Conservation (phyloP, 768 basidiomycete genomes). For the Macrolepiota fuliginosa region DNA sequence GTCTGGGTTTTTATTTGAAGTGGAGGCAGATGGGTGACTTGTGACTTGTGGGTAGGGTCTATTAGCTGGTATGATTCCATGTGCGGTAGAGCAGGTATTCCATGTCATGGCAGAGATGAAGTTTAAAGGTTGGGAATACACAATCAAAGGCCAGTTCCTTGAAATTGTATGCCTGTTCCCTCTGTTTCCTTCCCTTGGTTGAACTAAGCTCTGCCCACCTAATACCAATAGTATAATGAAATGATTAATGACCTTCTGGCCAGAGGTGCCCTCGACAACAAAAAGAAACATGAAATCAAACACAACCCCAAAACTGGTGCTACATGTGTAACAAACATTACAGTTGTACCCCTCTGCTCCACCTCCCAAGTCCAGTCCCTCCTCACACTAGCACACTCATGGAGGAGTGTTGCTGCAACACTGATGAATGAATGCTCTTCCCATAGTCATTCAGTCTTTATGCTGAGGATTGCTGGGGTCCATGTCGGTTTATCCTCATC, state of each 20-base stretch:
- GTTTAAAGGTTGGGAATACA: conserved; percentile 87
- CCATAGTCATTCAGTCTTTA: conserved; percentile 92
- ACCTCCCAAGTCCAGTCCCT: conserved; percentile 76
- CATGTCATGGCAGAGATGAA: conserved; percentile 68
- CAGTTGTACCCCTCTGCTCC: conserved; percentile 67
- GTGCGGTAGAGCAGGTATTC: conserved; percentile 91
- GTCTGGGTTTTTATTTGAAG: neutral
- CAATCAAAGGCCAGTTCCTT: conserved; percentile 91
- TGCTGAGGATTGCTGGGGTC: conserved; percentile 75
- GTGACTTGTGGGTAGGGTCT: conserved; percentile 13
- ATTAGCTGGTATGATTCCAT: conserved; percentile 85
- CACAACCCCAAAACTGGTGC: conserved; percentile 72
- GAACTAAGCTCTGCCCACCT: too few relatives aligned
- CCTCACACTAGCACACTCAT: conserved; percentile 70
- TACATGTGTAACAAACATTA: conserved; percentile 83
- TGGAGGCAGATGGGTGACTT: too few relatives aligned
- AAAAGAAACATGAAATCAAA: conserved; percentile 95
- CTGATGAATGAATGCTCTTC: conserved; percentile 95
- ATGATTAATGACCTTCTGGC: conserved; percentile 93
- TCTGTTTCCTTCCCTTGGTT: too few relatives aligned
- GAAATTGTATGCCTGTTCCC: conserved; percentile 68
- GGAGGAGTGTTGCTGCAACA: conserved; percentile 87
- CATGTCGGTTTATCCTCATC: conserved; percentile 44
- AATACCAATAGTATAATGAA: conserved; percentile 91
- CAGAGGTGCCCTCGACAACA: conserved; percentile 81